These are phyloP conservation scores for Blastobotrys attinorum DNA, from an alignment of 805 yeast species.

Conservation along the genomic window DNA sequence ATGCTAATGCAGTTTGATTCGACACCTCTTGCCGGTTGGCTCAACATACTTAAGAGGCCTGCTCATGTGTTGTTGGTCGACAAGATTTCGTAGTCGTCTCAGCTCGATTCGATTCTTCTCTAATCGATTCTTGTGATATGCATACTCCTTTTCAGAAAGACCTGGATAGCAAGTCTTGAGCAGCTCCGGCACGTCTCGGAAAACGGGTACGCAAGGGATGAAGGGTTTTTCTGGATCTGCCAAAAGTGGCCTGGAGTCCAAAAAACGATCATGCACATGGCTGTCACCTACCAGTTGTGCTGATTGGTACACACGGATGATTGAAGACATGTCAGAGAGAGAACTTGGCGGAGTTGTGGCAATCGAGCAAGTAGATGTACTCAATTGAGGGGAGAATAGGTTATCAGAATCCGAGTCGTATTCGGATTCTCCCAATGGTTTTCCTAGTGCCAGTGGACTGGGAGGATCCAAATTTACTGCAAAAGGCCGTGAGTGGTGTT, in stretches of 20 bases:
- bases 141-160: slow-evolving; percentile 8
- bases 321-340: not conserved
- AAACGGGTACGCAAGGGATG: slow-evolving; percentile 19
- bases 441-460: not conserved
- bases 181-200: slow-evolving; percentile 14
- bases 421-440: too few species aligned
- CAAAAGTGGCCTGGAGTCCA: slow-evolving; percentile 14
- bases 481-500: too few species aligned
- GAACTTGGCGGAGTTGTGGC: not conserved
- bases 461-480: not conserved
- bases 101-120: slow-evolving; percentile 18
- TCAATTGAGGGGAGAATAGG: not conserved
- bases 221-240: slow-evolving; percentile 19
- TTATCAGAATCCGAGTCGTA: not conserved
- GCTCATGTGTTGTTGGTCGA: slow-evolving; percentile 10
- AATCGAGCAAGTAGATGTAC: not conserved
- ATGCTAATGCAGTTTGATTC: not conserved
- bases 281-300: slow-evolving; percentile 7
- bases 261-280: slow-evolving; percentile 16
- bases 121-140: slow-evolving; percentile 15
- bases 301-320: not conserved
- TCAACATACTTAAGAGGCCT: not conserved
- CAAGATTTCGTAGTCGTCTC: slow-evolving; percentile 8
- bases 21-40: not conserved
- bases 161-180: slow-evolving; percentile 16